Evolutionary conservation across 2,329 filamentous ascomycete species (phyloP).

Genomic region (Scedosporium aurantiacum): DNA sequence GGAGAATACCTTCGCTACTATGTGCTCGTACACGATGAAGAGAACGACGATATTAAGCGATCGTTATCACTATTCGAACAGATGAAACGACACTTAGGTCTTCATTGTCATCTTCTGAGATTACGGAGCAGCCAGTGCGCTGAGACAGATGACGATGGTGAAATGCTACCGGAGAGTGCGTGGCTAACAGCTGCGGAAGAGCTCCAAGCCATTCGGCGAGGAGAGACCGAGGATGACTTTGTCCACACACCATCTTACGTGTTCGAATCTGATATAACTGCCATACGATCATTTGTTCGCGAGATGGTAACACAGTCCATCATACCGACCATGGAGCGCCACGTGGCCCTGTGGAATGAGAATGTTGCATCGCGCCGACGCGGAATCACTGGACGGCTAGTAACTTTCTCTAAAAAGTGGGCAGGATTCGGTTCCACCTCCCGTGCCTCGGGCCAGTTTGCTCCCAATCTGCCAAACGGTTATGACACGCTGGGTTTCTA

Average conservation of each 20-base stretch:
- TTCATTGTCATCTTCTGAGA: conserved; percentile 87
- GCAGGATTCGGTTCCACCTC: conserved; percentile 63
- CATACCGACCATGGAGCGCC: conserved; percentile 90
- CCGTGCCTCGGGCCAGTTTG: conserved; percentile 31
- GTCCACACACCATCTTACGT: conserved; percentile 67
- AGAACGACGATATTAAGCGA: conserved; percentile 81
- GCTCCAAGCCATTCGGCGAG: conserved; percentile 58
- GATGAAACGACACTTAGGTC: conserved; percentile 96
- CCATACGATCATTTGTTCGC: conserved; percentile 78
- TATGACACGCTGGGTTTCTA: conserved; percentile 81
- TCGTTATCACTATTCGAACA: conserved; percentile 89
- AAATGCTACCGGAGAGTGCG: conserved; percentile 67
- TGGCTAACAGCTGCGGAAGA: conserved; percentile 88
- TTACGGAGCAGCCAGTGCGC: conserved; percentile 76
- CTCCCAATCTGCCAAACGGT: conserved; percentile 40
- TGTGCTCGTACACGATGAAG: conserved; percentile 91
- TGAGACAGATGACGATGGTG: conserved; percentile 83
- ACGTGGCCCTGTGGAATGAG: conserved; percentile 88
- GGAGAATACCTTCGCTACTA: conserved; percentile 93
- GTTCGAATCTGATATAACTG: conserved; percentile 83
- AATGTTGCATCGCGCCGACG: conserved; percentile 84
- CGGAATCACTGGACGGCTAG: conserved; percentile 85
- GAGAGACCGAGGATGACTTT: conserved; percentile 54
- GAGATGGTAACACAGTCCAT: conserved; percentile 95
- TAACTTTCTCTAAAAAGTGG: conserved; percentile 87